These are phyloP conservation scores for Ophiostoma sp. DNA, from an alignment of 2,329 filamentous ascomycete genomes.

Conservation along the genomic window DNA sequence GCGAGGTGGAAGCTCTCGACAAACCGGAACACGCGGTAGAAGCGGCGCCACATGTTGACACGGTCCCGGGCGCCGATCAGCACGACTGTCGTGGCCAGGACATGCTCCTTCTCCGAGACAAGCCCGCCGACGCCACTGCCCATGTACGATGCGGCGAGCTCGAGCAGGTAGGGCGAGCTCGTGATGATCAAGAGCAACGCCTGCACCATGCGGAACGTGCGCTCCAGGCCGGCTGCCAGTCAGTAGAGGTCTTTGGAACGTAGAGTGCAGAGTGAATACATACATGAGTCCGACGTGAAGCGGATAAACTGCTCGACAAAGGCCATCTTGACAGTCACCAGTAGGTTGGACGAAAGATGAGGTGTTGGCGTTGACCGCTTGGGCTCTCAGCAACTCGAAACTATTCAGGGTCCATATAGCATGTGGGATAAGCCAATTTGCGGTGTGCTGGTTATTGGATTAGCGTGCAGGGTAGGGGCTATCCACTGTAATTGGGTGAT, in stretches of 20 bases:
- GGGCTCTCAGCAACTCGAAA: background rate
- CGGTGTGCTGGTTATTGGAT: background rate
- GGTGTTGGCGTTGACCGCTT: background rate
- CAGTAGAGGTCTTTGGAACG: background rate
- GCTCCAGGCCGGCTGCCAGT: slow-evolving; percentile 54
- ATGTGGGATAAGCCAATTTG: background rate
- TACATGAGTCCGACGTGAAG: slow-evolving; percentile 47
- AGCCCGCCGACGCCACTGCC: background rate
- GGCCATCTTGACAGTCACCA: slow-evolving; percentile 15
- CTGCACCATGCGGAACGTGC: slow-evolving; percentile 55
- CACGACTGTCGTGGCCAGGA: slow-evolving; percentile 30
- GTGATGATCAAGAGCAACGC: slow-evolving; percentile 45
- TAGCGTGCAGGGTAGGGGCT: background rate
- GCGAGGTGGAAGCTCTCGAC: slow-evolving; percentile 54
- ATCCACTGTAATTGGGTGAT: background rate
- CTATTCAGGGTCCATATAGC: background rate
- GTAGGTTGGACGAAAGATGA: background rate
- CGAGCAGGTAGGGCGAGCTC: slow-evolving; percentile 41
- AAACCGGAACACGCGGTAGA: slow-evolving; percentile 65
- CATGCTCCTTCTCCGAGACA: background rate
- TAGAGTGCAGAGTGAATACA: slow-evolving; percentile 21
- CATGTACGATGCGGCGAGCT: slow-evolving; percentile 29
- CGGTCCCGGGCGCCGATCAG: slow-evolving; percentile 36
- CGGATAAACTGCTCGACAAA: slow-evolving; percentile 38
- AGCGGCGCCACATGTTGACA: slow-evolving; percentile 51